Percentiles rank a stretch among this genome's conserved stretches.
These are phyloP conservation scores for Citrullus colocynthis DNA, from an alignment of 306 rosid species.

Conservation along the genomic window DNA sequence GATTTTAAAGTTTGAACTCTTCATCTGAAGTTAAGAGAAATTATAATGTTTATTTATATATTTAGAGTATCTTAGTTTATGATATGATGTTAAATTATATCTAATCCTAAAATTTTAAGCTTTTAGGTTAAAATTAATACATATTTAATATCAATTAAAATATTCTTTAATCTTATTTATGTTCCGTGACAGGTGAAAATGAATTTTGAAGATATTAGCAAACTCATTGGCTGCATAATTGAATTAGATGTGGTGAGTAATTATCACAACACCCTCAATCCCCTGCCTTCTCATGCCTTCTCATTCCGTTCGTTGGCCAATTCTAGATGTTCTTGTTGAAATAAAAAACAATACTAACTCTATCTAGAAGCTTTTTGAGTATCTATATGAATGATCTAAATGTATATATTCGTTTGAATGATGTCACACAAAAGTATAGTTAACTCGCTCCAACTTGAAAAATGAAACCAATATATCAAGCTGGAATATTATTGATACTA, in stretches of 20 bases:
- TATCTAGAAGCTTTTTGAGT: not conserved
- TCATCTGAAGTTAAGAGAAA: no score
- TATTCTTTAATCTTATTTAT: not conserved
- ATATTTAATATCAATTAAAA: not conserved
- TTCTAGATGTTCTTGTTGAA: not conserved
- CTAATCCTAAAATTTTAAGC: not conserved
- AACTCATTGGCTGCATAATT: slow-evolving; percentile 40
- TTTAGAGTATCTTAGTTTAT: not conserved
- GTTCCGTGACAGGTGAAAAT: slow-evolving; percentile 54
- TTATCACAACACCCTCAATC: slow-evolving; percentile 7
- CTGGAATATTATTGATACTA: slow-evolving; percentile 4
- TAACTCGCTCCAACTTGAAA: not conserved
- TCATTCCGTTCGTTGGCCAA: not conserved
- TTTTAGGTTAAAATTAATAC: not conserved
- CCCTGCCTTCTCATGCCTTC: not conserved
- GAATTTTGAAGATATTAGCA: slow-evolving; percentile 59
- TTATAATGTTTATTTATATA: not conserved
- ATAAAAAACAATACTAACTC: no score
- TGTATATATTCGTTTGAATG: not conserved
- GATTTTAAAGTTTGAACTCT: not conserved
- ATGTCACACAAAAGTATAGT: not conserved
- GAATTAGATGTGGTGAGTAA: slow-evolving; percentile 70
- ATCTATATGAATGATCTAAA: not conserved
- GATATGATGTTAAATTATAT: not conserved
- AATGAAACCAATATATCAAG: not conserved